Evolutionary conservation across 1,284 basidiomycete species (phyloP).

Genomic region (Rhodotorula mucilaginosa): DNA sequence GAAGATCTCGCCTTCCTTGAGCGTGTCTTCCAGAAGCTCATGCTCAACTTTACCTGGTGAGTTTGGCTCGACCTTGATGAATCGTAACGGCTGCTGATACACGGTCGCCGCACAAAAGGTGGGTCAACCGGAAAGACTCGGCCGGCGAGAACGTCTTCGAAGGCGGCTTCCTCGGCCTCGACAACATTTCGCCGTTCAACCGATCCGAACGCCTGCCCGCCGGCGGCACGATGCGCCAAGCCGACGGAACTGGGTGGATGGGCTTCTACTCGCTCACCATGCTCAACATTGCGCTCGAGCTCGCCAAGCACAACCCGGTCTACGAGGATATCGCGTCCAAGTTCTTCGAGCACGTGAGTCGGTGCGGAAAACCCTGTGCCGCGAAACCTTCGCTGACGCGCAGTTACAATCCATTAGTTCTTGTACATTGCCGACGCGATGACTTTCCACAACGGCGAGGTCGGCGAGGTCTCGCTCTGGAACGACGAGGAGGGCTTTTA

Average conservation of each 20-base stretch:
- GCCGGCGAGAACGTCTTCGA: slow-evolving; percentile 96
- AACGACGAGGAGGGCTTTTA: slow-evolving; percentile 96
- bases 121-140: slow-evolving; percentile 97
- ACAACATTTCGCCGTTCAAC: slow-evolving; percentile 98
- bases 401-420: slow-evolving; percentile 59
- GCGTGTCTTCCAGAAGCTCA: slow-evolving; percentile 94
- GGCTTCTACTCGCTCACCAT: slow-evolving; percentile 96
- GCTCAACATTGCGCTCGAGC: slow-evolving; percentile 94
- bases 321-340: slow-evolving; percentile 99
- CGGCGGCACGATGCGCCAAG: slow-evolving; percentile 76
- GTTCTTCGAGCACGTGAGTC: slow-evolving; percentile 70
- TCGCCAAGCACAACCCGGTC: slow-evolving; percentile 94
- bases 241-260: slow-evolving; percentile 99
- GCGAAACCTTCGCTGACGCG: neutral
- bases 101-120: slow-evolving; percentile 53
- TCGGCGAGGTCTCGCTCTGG: slow-evolving; percentile 79
- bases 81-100: too few species aligned
- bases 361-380: neutral
- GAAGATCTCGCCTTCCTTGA: slow-evolving; percentile 92
- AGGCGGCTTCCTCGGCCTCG: slow-evolving; percentile 93
- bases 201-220: slow-evolving; percentile 93
- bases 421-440: slow-evolving; percentile 96
- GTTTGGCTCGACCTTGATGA: slow-evolving; percentile 32
- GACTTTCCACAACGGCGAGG: slow-evolving; percentile 65
- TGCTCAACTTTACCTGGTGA: slow-evolving; percentile 93